Conservation (phyloP, 352 stramenopile species). For the Phytophthora vignae region DNA sequence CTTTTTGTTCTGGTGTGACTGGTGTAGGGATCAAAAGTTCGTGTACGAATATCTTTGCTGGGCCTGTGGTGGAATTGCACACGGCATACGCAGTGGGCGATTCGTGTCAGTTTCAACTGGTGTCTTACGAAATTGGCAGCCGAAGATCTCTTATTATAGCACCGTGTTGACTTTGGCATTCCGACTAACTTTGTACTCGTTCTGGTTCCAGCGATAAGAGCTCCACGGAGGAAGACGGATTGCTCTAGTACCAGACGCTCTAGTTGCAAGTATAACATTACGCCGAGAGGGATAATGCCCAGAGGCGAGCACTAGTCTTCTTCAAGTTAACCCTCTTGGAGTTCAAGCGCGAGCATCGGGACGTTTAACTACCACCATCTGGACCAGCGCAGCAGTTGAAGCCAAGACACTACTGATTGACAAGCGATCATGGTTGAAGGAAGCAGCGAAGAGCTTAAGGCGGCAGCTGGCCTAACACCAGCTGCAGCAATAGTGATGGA, state of each 20-base stretch:
- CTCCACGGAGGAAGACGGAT: neutral
- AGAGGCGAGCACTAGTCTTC: conserved; percentile 11
- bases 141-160: conserved; percentile 6
- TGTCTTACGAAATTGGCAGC: neutral
- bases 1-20: neutral
- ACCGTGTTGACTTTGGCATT: neutral
- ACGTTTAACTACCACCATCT: neutral
- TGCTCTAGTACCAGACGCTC: neutral
- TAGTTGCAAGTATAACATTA: neutral
- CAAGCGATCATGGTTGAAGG: neutral
- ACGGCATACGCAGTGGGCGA: conserved; percentile 4
- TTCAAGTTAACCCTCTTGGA: conserved; percentile 18
- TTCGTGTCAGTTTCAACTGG: conserved; percentile 19
- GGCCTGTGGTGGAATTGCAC: neutral
- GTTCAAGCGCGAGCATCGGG: neutral
- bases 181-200: conserved; percentile 19
- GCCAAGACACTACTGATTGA: neutral
- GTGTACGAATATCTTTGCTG: neutral
- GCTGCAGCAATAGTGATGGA: neutral
- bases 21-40: neutral
- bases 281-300: conserved; percentile 24
- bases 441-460: neutral
- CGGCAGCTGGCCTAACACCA: neutral
- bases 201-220: conserved; percentile 5
- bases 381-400: neutral